Percentiles rank a stretch among this genome's conserved stretches.
phyloP scores from a whole-genome alignment of 495 filamentous ascomycete species.

The Talaromyces proteolyticus region DNA sequence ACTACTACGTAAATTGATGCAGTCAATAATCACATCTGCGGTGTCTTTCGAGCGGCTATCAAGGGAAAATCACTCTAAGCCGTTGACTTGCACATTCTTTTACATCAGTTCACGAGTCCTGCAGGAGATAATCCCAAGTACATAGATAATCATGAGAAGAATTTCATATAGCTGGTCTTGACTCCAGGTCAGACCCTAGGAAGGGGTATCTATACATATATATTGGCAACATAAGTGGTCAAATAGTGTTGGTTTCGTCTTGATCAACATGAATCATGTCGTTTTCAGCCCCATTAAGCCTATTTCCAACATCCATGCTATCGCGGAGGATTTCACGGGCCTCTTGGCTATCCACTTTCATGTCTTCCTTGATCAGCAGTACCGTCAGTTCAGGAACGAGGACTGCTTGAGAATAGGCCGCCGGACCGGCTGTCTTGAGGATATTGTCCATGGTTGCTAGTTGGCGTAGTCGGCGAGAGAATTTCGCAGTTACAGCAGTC shows the following conservation, averaged over 20 bases:
- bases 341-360: conserved; percentile 57
- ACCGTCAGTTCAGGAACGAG: conserved; percentile 81
- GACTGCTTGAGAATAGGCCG: conserved; percentile 75
- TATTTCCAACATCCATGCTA: conserved; percentile 71
- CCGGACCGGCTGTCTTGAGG: conserved; percentile 62
- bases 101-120: no score
- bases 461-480: conserved; percentile 56
- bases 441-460: conserved; percentile 61
- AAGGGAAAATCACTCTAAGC: no score
- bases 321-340: conserved; percentile 67
- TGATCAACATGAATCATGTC: conserved; percentile 51
- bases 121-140: no score
- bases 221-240: no score
- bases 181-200: no score
- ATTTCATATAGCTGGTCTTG: no score
- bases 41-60: no score
- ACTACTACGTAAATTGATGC: no score
- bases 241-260: conserved; percentile 23
- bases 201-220: no score
- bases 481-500: conserved; percentile 57
- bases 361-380: conserved; percentile 77
- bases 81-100: no score
- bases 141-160: no score
- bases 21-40: no score
- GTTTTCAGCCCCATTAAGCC: conserved; percentile 59